phyloP scores from a whole-genome alignment of 116 monocot species.

The Cymodocea nodosa region DNA sequence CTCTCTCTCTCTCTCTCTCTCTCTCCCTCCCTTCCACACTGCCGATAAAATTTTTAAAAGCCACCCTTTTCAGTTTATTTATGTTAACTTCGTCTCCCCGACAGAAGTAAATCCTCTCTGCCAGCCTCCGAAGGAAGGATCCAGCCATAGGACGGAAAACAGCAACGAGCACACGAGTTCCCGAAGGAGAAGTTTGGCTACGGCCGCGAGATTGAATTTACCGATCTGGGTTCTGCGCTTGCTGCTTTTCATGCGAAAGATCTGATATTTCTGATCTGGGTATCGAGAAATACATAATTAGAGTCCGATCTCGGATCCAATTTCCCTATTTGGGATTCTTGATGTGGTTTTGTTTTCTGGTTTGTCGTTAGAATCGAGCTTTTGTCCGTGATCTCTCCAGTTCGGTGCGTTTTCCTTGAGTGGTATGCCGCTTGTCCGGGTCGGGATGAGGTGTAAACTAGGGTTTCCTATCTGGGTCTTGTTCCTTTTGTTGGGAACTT shows the following conservation, averaged over 20 bases:
- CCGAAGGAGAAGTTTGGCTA: too few species aligned
- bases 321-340: background rate
- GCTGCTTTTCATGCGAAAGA: background rate
- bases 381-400: background rate
- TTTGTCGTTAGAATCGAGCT: background rate
- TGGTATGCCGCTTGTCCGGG: background rate
- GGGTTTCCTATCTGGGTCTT: conserved; percentile 25
- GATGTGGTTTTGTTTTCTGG: background rate
- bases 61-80: too few species aligned
- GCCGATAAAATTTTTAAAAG: too few species aligned
- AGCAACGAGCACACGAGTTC: too few species aligned
- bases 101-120: too few species aligned
- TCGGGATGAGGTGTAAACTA: conserved; percentile 24
- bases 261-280: conserved; percentile 1
- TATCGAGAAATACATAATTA: background rate
- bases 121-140: too few species aligned
- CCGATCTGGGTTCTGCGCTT: background rate
- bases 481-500: conserved; percentile 25
- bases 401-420: background rate
- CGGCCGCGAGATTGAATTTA: background rate
- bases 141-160: too few species aligned
- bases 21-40: too few species aligned
- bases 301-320: too few species aligned
- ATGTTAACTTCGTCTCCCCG: too few species aligned
- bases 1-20: too few species aligned